Evolutionary conservation across 768 basidiomycete species (phyloP).

Genomic region (Boletus speciosus): DNA sequence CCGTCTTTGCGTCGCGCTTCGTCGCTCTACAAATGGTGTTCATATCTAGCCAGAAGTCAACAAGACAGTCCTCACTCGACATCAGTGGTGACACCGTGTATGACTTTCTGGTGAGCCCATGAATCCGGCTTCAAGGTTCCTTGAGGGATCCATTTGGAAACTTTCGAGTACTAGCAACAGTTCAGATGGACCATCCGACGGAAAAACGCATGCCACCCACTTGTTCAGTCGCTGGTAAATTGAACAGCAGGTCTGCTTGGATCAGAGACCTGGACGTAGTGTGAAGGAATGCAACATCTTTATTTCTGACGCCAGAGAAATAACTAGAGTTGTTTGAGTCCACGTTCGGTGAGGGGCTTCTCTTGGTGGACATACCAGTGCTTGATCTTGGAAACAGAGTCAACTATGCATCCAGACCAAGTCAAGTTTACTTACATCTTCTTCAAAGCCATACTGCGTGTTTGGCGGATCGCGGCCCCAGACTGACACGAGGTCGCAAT

Average conservation of each 20-base stretch:
- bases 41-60: background rate
- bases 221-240: constrained; percentile 78
- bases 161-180: constrained; percentile 36
- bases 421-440: constrained; percentile 42
- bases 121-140: constrained; percentile 28
- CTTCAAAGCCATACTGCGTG: constrained; percentile 76
- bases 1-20: constrained; percentile 59
- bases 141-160: constrained; percentile 29
- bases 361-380: constrained; percentile 38
- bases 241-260: constrained; percentile 80
- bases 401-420: background rate
- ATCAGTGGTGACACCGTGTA: constrained; percentile 20
- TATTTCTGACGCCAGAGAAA: constrained; percentile 67
- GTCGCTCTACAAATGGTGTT: constrained; percentile 39
- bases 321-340: constrained; percentile 40
- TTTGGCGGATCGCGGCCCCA: constrained; percentile 63
- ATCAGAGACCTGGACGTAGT: constrained; percentile 65
- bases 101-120: constrained; percentile 28
- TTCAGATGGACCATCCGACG: background rate
- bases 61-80: constrained; percentile 23
- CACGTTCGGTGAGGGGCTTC: background rate
- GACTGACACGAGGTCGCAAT: constrained; percentile 26
- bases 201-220: constrained; percentile 27
- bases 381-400: constrained; percentile 38
- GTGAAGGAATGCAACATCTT: constrained; percentile 85